A percentile compares a stretch with the other conserved stretches of the same genome.
These are phyloP conservation scores for Lactarius indigo DNA, from an alignment of 768 basidiomycete genomes.

Conservation along the genomic window DNA sequence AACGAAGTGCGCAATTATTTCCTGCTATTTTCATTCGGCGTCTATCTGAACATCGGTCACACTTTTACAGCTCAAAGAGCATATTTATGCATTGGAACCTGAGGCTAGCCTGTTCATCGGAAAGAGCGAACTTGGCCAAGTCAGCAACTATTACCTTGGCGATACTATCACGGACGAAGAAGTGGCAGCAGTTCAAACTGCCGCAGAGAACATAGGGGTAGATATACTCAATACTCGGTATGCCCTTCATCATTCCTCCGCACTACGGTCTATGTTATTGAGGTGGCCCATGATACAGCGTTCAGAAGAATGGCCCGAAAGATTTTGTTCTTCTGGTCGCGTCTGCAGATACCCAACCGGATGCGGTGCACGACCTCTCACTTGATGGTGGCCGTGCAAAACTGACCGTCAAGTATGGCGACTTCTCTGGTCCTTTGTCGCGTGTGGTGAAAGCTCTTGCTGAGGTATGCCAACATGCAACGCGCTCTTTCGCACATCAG, in stretches of 20 bases:
- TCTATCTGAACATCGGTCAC: not conserved
- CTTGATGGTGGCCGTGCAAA: slow-evolving; percentile 41
- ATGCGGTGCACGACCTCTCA: slow-evolving; percentile 45
- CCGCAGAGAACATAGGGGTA: slow-evolving; percentile 70
- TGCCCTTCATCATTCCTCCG: not conserved
- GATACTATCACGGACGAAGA: slow-evolving; percentile 70
- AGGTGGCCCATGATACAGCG: slow-evolving; percentile 36
- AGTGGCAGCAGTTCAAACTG: slow-evolving; percentile 68
- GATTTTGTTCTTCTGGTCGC: slow-evolving; percentile 75
- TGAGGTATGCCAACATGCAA: slow-evolving; percentile 43
- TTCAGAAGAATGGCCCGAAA: slow-evolving; percentile 60
- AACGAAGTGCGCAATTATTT: slow-evolving; percentile 42
- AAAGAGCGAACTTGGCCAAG: slow-evolving; percentile 70
- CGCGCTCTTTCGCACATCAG: not conserved
- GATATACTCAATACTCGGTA: slow-evolving; percentile 83
- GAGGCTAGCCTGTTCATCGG: slow-evolving; percentile 72
- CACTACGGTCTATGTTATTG: not conserved
- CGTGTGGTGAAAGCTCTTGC: slow-evolving; percentile 53
- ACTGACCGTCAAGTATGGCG: slow-evolving; percentile 70
- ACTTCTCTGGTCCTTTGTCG: slow-evolving; percentile 56
- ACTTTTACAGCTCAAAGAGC: slow-evolving; percentile 54
- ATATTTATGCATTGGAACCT: slow-evolving; percentile 68
- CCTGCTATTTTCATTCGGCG: not conserved
- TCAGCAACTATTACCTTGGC: slow-evolving; percentile 85
- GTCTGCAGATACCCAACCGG: slow-evolving; percentile 48